A percentile compares a stretch with the other conserved stretches of the same genome.
phyloP scores from a whole-genome alignment of 768 basidiomycete genomes.

The Thelephora ganbajun region DNA sequence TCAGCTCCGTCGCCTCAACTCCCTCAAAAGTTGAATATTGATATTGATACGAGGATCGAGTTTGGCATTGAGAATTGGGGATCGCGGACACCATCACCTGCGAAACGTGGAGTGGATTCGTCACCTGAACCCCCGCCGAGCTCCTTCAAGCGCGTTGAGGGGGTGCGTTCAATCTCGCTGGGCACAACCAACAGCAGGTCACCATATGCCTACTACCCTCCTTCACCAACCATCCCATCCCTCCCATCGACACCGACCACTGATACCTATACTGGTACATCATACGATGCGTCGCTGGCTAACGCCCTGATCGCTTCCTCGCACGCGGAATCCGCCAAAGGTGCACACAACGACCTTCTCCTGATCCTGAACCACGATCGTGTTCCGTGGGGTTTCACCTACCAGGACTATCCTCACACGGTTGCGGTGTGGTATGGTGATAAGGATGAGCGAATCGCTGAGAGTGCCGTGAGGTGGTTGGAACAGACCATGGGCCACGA shows the following conservation, averaged over 20 bases:
- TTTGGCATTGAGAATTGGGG: slow-evolving; percentile 40
- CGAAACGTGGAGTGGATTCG: slow-evolving; percentile 2
- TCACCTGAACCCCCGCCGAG: slow-evolving; percentile 8
- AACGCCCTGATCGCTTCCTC: slow-evolving; percentile 88
- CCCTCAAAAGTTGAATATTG: slow-evolving; percentile 35
- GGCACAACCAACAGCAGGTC: slow-evolving; percentile 10
- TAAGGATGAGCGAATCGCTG: slow-evolving; percentile 84
- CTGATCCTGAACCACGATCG: slow-evolving; percentile 87
- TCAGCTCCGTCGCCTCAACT: slow-evolving; percentile 34
- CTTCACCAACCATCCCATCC: slow-evolving; percentile 29
- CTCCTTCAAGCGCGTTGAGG: slow-evolving; percentile 28
- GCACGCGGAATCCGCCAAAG: slow-evolving; percentile 86
- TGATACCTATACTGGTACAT: slow-evolving; percentile 15
- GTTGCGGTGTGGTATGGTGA: slow-evolving; percentile 91
- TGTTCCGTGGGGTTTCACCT: slow-evolving; percentile 84
- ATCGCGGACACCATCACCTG: not conserved
- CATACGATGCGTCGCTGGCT: slow-evolving; percentile 62
- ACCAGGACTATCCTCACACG: slow-evolving; percentile 58
- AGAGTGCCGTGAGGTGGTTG: slow-evolving; percentile 88
- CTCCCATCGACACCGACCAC: slow-evolving; percentile 20
- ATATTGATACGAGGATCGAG: slow-evolving; percentile 36
- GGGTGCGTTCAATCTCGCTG: slow-evolving; percentile 68
- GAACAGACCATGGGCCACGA: slow-evolving; percentile 69
- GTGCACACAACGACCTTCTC: slow-evolving; percentile 81
- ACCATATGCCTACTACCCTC: slow-evolving; percentile 36